Percentiles rank a stretch among this genome's conserved stretches.
phyloP scores from a whole-genome alignment of 2,329 filamentous ascomycete genomes.

The Xylariomycetidae sp. region DNA sequence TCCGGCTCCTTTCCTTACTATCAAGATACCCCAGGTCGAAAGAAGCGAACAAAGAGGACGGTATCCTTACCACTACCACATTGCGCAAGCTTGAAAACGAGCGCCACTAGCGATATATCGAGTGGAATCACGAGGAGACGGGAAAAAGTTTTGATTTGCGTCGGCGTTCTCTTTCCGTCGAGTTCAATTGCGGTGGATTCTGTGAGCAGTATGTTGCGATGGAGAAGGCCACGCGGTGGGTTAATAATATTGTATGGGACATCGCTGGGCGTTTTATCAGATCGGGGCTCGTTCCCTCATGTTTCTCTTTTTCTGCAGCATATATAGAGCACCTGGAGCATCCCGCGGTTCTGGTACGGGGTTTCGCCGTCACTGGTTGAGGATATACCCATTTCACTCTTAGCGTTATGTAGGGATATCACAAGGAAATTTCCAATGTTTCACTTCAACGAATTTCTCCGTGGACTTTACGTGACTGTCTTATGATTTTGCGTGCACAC shows the following conservation, averaged over 20 bases:
- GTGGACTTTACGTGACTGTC: too few species aligned
- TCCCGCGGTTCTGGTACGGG: constrained; percentile 4
- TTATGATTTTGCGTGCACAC: too few species aligned
- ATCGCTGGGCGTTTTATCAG: constrained; percentile 11
- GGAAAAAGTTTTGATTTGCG: constrained; percentile 12
- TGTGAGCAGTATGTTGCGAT: neutral
- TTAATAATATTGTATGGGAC: constrained; percentile 4
- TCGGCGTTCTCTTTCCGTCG: neutral
- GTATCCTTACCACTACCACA: constrained; percentile 11
- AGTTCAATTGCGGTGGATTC: neutral
- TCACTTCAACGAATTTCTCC: too few species aligned
- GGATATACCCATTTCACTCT: constrained; percentile 15
- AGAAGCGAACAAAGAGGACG: constrained; percentile 13
- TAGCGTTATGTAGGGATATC: constrained; percentile 10
- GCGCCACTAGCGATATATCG: constrained; percentile 15
- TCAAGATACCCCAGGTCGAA: constrained; percentile 25
- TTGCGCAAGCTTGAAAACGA: constrained; percentile 16
- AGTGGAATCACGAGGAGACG: constrained; percentile 9
- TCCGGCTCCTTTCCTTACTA: constrained; percentile 24
- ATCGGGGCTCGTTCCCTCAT: neutral
- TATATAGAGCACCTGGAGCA: constrained; percentile 11
- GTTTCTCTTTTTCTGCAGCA: constrained; percentile 4
- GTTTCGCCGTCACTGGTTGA: constrained; percentile 10
- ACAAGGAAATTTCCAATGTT: too few species aligned
- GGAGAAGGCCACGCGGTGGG: neutral